Evolutionary conservation across 768 basidiomycete genomes (phyloP).

Genomic region (Suillus hirtellus): DNA sequence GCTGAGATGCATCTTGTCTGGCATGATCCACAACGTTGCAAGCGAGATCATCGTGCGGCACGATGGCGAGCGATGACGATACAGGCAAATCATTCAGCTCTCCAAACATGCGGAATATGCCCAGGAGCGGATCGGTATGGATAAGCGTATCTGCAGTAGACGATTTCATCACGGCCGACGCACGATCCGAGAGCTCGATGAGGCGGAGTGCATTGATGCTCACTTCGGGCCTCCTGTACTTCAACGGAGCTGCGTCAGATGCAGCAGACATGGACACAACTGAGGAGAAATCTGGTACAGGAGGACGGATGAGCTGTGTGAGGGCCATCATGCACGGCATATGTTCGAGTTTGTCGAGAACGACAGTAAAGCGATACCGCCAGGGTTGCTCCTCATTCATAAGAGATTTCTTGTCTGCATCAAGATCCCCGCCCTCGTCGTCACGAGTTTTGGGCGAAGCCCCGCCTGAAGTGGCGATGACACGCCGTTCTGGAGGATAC

Average conservation of each 20-base stretch:
- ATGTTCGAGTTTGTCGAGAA: conserved; percentile 90
- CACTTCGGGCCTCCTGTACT: conserved; percentile 31
- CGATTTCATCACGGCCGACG: conserved; percentile 64
- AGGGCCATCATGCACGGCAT: conserved; percentile 89
- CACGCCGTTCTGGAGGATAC: conserved; percentile 65
- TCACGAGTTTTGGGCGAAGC: conserved; percentile 22
- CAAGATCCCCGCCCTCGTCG: conserved; percentile 31
- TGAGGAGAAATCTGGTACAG: conserved; percentile 14
- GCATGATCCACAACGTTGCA: conserved; percentile 71
- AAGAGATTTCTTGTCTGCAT: conserved; percentile 11
- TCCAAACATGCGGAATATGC: conserved; percentile 76
- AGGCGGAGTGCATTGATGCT: conserved; percentile 79
- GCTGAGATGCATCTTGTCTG: conserved; percentile 54
- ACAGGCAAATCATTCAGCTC: conserved; percentile 59
- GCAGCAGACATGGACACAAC: conserved; percentile 11
- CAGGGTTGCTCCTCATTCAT: conserved; percentile 26
- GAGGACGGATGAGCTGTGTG: conserved; percentile 72
- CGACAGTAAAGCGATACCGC: conserved; percentile 74
- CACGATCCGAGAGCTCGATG: conserved; percentile 76
- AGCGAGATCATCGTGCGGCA: conserved; percentile 74
- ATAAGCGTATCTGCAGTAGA: conserved; percentile 67
- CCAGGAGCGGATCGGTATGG: conserved; percentile 69
- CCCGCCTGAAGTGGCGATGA: conserved; percentile 43
- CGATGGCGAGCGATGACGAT: conserved; percentile 68
- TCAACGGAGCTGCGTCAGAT: conserved; percentile 6